Evolutionary conservation across 176 grass and related monocot species (phyloP), one percentile per base, ranked within the genome.

Genomic region (Oryza coarctata): DNA sequence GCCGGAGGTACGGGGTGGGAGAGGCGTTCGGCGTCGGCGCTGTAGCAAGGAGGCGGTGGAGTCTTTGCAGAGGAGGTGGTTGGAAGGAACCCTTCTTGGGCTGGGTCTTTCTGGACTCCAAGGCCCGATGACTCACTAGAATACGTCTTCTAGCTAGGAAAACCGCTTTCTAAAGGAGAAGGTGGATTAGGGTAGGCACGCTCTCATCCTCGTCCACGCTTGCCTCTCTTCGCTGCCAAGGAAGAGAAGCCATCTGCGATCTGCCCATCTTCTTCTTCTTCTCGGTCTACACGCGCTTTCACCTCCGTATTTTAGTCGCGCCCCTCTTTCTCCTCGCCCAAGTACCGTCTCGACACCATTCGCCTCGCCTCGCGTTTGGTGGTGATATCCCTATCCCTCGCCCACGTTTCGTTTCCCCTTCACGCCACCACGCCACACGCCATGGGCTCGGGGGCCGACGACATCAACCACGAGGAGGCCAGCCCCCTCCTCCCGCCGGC

Each of bases 401-500:
- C 66, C 10, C 45, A 3, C 41, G 20, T 68, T 28, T 22, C 38
- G 38, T 61, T 33, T 14, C 25, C 18, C 28, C 74, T 12, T 12
- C 63, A n/a, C n/a, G 15, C 38, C 34, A 5, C 20, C 39, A 12
- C 55, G 30, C 74, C 17, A 31, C 61, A 50, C 47, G 83, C 74
- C 69, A 89, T 89, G 82, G 83, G 80, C 61, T n/a, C n/a, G n/a
- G 84, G 84, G 74, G 77, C 88, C 79, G 58, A 64, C 50, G 49
- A 87, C 35, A 72, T 75, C 34, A 70, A 76, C 35, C 66, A 80
- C 52, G 89, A 90, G 57, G 85, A 92, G 84, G 76, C 79, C 61
- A 90, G 78, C 34, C 86, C 70, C 79, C 69, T 87, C 60, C 79
- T 91, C 41, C 80, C 71, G 5, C 13, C 35, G 17, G 15, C 20